Conservation (phyloP, 2,329 filamentous ascomycete species). For the Apiospora phragmitis region DNA sequence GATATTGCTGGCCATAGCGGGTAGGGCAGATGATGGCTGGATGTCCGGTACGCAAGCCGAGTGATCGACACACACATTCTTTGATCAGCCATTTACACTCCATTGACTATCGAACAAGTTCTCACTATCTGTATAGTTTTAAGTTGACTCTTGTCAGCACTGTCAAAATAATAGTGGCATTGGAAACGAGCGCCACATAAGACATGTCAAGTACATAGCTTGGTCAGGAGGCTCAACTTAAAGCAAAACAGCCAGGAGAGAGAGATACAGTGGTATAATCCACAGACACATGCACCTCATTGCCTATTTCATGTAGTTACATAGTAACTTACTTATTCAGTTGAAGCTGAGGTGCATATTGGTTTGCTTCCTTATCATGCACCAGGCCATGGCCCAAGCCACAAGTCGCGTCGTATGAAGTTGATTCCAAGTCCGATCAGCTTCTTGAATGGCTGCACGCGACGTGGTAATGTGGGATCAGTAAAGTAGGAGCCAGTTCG, state of each 20-base stretch:
- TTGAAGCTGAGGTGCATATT: slow-evolving; percentile 22
- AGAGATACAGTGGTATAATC: not conserved
- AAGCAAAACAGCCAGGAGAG: not conserved
- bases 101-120: not conserved
- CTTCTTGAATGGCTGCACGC: not conserved
- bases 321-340: not conserved
- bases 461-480: not conserved
- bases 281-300: not conserved
- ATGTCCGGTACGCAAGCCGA: not conserved
- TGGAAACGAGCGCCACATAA: not conserved
- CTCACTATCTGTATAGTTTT: not conserved
- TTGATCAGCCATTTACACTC: slow-evolving; percentile 3
- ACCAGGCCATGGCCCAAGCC: not conserved
- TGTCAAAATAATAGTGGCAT: not conserved
- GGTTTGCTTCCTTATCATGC: not conserved
- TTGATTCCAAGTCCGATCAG: not conserved
- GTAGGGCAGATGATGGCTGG: not conserved
- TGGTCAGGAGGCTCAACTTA: not conserved
- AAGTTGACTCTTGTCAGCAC: not conserved
- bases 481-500: not conserved
- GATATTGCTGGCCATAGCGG: not conserved
- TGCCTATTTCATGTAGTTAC: not conserved
- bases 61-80: not conserved
- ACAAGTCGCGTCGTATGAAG: not conserved
- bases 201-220: not conserved